These are phyloP conservation scores for Dactylellina cionopaga DNA, from an alignment of 2,329 filamentous ascomycete genomes.

Conservation along the genomic window DNA sequence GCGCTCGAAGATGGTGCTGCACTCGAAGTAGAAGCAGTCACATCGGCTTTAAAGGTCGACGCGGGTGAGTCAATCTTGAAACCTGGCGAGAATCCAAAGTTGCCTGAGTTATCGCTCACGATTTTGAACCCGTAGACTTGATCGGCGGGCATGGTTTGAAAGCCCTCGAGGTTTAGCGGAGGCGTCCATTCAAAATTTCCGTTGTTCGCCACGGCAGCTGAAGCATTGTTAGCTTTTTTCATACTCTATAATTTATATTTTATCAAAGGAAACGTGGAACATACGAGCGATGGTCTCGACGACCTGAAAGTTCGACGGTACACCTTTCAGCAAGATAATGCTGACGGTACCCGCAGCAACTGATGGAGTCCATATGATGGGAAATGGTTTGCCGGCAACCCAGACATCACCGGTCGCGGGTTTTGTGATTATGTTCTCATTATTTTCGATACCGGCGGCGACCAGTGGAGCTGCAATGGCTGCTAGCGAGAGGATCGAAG, in stretches of 20 bases:
- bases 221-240: not conserved
- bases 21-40: not conserved
- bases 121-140: conserved; percentile 43
- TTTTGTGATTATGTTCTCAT: conserved; percentile 36
- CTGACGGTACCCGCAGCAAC: conserved; percentile 42
- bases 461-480: conserved; percentile 29
- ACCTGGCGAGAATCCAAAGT: conserved; percentile 42
- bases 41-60: conserved; percentile 26
- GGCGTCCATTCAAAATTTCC: conserved; percentile 48
- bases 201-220: conserved; percentile 37
- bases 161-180: conserved; percentile 24
- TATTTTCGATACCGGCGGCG: conserved; percentile 31
- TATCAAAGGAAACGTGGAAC: not conserved
- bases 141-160: conserved; percentile 48
- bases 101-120: conserved; percentile 37
- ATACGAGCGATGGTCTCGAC: conserved; percentile 43
- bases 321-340: conserved; percentile 37
- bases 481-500: conserved; percentile 17
- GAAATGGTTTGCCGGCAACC: conserved; percentile 27
- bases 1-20: not conserved
- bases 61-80: conserved; percentile 45
- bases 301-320: conserved; percentile 23
- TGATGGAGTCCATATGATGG: conserved; percentile 34
- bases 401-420: conserved; percentile 27
- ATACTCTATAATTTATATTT: not conserved